These are phyloP conservation scores for Phellopilus nigrolimitatus DNA, from an alignment of 1,284 basidiomycete genomes.

Conservation along the genomic window DNA sequence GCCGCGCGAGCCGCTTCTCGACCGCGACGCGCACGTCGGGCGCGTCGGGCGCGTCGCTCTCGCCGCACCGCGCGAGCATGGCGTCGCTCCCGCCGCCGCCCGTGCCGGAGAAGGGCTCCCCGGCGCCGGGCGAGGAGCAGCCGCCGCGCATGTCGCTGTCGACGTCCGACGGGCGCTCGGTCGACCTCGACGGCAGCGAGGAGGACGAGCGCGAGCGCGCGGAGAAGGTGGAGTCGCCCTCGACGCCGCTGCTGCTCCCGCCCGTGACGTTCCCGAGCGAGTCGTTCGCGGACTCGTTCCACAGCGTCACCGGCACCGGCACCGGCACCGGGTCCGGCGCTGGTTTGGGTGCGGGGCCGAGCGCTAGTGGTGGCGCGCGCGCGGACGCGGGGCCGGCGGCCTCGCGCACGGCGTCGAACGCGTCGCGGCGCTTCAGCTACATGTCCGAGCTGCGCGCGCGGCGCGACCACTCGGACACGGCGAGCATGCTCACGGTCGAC, in stretches of 20 bases:
- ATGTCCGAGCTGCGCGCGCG: slow-evolving; percentile 74
- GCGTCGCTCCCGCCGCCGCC: slow-evolving; percentile 42
- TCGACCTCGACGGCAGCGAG: slow-evolving; percentile 43
- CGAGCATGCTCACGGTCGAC: slow-evolving; percentile 92
- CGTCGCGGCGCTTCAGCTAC: slow-evolving; percentile 64
- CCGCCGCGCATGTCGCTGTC: slow-evolving; percentile 70
- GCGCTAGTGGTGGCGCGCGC: slow-evolving; percentile 19
- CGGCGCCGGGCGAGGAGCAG: slow-evolving; percentile 38
- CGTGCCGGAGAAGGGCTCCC: slow-evolving; percentile 58
- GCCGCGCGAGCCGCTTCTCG: slow-evolving; percentile 53
- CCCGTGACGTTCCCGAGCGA: slow-evolving; percentile 77
- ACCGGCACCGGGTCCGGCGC: slow-evolving; percentile 47
- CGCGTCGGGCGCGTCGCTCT: slow-evolving; percentile 62
- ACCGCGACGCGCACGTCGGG: slow-evolving; percentile 37
- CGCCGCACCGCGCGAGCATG: slow-evolving; percentile 26
- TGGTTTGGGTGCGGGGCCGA: neutral
- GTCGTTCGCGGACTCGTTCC: slow-evolving; percentile 74
- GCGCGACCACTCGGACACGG: slow-evolving; percentile 82
- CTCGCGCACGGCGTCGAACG: slow-evolving; percentile 42
- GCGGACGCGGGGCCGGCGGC: slow-evolving; percentile 26
- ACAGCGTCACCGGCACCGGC: slow-evolving; percentile 39
- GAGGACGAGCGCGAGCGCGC: slow-evolving; percentile 89
- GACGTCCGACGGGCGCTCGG: slow-evolving; percentile 56
- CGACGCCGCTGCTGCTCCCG: slow-evolving; percentile 62
- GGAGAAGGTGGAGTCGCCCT: slow-evolving; percentile 48